Evolutionary conservation across 768 basidiomycete genomes (phyloP).

Genomic region (Boletus patriciae): DNA sequence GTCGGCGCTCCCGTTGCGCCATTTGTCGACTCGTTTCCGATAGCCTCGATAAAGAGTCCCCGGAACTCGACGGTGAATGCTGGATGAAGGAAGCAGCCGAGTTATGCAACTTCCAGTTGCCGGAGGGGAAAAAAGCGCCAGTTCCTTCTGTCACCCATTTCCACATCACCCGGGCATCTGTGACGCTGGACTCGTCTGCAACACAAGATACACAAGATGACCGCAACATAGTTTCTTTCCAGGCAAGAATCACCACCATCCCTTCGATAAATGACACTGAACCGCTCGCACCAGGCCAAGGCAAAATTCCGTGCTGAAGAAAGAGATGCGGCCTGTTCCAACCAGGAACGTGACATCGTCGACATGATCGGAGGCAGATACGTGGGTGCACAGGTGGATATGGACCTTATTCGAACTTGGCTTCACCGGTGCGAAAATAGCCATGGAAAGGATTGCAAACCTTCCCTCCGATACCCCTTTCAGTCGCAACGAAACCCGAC

Average conservation of each 20-base stretch:
- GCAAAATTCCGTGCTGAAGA: too few relatives aligned
- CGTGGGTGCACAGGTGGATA: background rate
- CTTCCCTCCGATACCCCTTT: too few relatives aligned
- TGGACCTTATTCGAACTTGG: constrained; percentile 10
- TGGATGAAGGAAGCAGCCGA: background rate
- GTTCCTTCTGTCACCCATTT: constrained; percentile 6
- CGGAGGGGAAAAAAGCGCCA: background rate
- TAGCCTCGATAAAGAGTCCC: constrained; percentile 8
- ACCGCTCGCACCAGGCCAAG: too few relatives aligned
- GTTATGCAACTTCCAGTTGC: constrained; percentile 12
- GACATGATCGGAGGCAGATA: constrained; percentile 10
- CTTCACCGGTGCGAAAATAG: constrained; percentile 16
- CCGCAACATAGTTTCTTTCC: background rate
- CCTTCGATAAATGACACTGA: too few relatives aligned
- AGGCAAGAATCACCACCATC: constrained; percentile 1
- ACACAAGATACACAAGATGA: too few relatives aligned
- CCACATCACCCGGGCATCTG: constrained; percentile 9
- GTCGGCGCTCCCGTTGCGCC: constrained; percentile 8
- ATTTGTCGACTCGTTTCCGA: constrained; percentile 13
- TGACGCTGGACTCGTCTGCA: too few relatives aligned
- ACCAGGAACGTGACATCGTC: background rate
- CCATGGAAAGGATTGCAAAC: constrained; percentile 3
- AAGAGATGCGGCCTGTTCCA: too few relatives aligned
- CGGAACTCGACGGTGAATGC: constrained; percentile 8
- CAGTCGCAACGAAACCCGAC: background rate